Conservation (phyloP, 176 grass and related monocot species). For the Hyparrhenia diplandra region DNA sequence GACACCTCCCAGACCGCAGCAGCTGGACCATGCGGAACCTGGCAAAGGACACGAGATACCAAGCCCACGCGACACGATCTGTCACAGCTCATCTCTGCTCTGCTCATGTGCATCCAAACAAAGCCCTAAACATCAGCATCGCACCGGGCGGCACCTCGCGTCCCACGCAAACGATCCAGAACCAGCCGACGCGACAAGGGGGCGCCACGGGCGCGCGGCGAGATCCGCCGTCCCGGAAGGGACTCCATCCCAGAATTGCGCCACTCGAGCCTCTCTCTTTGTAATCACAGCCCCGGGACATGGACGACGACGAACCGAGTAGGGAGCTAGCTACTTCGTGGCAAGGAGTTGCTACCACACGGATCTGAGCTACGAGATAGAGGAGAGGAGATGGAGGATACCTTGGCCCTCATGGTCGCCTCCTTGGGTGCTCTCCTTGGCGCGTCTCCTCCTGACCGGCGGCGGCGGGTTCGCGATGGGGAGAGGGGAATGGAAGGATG, state of each 20-base stretch:
- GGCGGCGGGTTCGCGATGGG: neutral
- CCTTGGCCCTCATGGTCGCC: conserved; percentile 74
- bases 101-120: neutral
- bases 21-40: neutral
- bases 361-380: neutral
- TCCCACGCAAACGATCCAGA: neutral
- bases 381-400: neutral
- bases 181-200: neutral
- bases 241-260: neutral
- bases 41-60: conserved; percentile 15
- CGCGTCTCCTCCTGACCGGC: neutral
- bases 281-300: conserved; percentile 36
- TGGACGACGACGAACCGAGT: neutral
- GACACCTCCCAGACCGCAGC: neutral
- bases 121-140: neutral
- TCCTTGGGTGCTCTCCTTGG: conserved; percentile 14
- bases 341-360: neutral
- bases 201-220: neutral
- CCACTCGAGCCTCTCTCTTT: conserved; percentile 56
- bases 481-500: neutral
- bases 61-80: conserved; percentile 13
- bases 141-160: conserved; percentile 27
- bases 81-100: neutral
- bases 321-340: neutral
- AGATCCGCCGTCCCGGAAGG: conserved; percentile 5